These are phyloP conservation scores for Aspergillus sp. DNA, from an alignment of 2,329 filamentous ascomycete species.

Conservation along the genomic window DNA sequence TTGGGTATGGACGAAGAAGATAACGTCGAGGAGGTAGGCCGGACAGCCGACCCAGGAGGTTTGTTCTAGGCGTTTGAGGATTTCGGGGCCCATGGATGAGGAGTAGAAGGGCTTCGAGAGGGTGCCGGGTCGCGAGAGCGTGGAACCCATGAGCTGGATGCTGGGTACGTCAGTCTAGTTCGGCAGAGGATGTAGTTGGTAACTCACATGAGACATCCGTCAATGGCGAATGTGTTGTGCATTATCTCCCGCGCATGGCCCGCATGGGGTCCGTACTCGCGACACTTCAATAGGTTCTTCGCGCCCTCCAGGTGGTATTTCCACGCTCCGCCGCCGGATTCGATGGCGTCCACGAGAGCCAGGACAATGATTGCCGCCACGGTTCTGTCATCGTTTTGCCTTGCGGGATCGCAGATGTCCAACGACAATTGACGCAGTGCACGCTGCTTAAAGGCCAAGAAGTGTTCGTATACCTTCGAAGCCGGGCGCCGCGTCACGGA, in stretches of 20 bases:
- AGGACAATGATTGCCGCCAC: conserved; percentile 41
- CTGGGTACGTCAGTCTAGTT: conserved; percentile 8
- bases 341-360: conserved; percentile 42
- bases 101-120: conserved; percentile 32
- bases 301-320: conserved; percentile 44
- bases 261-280: conserved; percentile 17
- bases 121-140: conserved; percentile 30
- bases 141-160: conserved; percentile 36
- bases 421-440: conserved; percentile 35
- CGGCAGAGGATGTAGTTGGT: background rate
- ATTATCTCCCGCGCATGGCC: conserved; percentile 15
- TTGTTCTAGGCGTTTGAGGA: conserved; percentile 31
- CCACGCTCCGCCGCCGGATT: conserved; percentile 44
- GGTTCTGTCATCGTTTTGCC: conserved; percentile 33
- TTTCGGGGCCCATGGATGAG: conserved; percentile 24
- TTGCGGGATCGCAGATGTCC: conserved; percentile 20
- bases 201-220: conserved; percentile 29
- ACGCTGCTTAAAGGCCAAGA: conserved; percentile 40
- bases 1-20: conserved; percentile 32
- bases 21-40: conserved; percentile 31
- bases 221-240: conserved; percentile 27
- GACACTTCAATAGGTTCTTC: conserved; percentile 36
- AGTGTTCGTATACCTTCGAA: conserved; percentile 31
- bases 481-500: conserved; percentile 22
- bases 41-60: conserved; percentile 34